phyloP scores from a whole-genome alignment of 2,329 filamentous ascomycete genomes.

The Arthrobotrys sinensis region DNA sequence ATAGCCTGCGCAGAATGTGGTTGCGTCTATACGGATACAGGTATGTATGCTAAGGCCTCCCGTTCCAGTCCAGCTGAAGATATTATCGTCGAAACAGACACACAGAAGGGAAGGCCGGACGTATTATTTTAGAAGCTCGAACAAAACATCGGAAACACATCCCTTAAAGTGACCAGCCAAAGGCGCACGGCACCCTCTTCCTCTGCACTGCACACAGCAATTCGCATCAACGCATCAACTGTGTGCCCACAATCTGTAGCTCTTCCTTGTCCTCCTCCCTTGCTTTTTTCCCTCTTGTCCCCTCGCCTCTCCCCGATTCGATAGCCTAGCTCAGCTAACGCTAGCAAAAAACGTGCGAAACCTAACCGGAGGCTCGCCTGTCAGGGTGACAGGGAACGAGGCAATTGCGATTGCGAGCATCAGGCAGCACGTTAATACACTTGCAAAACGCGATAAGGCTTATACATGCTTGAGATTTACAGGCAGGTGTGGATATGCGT shows the following conservation, averaged over 20 bases:
- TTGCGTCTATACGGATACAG: constrained; percentile 19
- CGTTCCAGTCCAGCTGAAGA: constrained; percentile 35
- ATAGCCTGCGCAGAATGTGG: constrained; percentile 8
- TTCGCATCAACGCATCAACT: constrained; percentile 16
- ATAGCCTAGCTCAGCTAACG: constrained; percentile 33
- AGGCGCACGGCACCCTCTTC: constrained; percentile 58
- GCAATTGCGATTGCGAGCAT: constrained; percentile 51
- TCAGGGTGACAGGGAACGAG: constrained; percentile 55
- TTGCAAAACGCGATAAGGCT: constrained; percentile 48
- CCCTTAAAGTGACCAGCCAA: constrained; percentile 58
- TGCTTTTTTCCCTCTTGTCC: constrained; percentile 46
- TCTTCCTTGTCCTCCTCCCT: constrained; percentile 30
- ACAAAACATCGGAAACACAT: constrained; percentile 59
- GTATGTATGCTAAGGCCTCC: constrained; percentile 21
- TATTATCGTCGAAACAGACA: constrained; percentile 29
- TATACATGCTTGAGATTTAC: constrained; percentile 12
- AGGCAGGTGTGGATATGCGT: constrained; percentile 17
- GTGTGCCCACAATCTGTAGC: constrained; percentile 18
- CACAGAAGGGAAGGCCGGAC: constrained; percentile 32
- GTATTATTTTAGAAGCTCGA: constrained; percentile 48
- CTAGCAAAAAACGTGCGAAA: constrained; percentile 44
- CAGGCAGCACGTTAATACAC: constrained; percentile 30
- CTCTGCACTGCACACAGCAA: constrained; percentile 16
- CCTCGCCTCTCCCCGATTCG: constrained; percentile 46
- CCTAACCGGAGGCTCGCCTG: constrained; percentile 57